These are phyloP conservation scores for Penicillium italicum DNA, from an alignment of 2,329 filamentous ascomycete genomes.

Conservation along the genomic window DNA sequence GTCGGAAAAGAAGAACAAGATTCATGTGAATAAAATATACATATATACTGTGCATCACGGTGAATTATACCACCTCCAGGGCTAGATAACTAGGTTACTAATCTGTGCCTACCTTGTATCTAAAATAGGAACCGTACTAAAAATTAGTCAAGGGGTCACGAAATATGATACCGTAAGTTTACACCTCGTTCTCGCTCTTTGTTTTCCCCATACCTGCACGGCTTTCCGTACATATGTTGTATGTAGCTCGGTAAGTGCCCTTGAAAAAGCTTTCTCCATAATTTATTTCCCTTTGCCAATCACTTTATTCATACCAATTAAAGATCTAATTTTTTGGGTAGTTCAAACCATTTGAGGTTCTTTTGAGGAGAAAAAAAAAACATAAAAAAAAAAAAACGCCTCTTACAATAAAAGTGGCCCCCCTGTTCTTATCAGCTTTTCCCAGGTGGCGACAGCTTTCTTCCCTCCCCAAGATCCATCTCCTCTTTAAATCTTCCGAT, in stretches of 20 bases:
- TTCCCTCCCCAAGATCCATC: neutral
- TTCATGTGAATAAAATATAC: too few species aligned
- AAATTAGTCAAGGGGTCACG: neutral
- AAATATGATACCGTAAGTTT: neutral
- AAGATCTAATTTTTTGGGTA: neutral
- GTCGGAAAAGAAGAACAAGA: neutral
- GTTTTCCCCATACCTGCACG: conserved; percentile 14
- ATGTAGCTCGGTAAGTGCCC: conserved; percentile 8
- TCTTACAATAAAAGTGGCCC: neutral
- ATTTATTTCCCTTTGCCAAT: conserved; percentile 19
- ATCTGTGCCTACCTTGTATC: too few species aligned
- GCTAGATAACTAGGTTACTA: too few species aligned
- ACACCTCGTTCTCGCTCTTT: neutral
- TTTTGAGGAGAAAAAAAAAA: conserved; percentile 4
- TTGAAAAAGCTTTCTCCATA: conserved; percentile 13
- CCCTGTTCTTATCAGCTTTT: conserved; percentile 18
- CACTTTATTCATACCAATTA: conserved; percentile 3
- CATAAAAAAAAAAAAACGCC: conserved; percentile 1
- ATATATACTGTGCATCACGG: too few species aligned
- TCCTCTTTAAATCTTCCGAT: conserved; percentile 13
- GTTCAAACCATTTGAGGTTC: neutral
- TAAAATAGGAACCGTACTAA: neutral
- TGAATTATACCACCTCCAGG: too few species aligned
- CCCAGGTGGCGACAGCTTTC: conserved; percentile 15
- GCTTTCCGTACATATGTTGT: too few species aligned